Evolutionary conservation across 108 stramenopile species (phyloP), one percentile per base, ranked within the genome.

Genomic region (Cylindrotheca closterium): DNA sequence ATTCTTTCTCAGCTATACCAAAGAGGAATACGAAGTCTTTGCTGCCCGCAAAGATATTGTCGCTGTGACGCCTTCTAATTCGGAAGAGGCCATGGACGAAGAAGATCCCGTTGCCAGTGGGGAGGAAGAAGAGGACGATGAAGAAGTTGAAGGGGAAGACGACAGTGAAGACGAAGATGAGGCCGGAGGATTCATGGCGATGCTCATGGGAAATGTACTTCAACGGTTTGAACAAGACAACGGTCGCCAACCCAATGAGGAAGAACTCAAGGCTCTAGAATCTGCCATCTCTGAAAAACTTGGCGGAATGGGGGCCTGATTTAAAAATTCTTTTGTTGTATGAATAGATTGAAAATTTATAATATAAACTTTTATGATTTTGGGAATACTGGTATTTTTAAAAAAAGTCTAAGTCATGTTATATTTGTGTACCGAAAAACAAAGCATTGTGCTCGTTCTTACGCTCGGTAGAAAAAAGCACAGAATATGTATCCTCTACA

Each of bases 1-100:
- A 26, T 94, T 94, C 78, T 94, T 94, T 63, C 67, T 91, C 69
- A 79, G 89, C 77, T 94, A 94, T 54, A 88, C 87, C 21, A 70
- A 61, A 51, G 84, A 82, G 0, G 81, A 90, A 34, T 93, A 89
- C 60, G 33, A 88, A 17, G 71, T 75, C 32, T 93, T 93, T 74
- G 89, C 89, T 0, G 69, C 84, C 1, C 70, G 92, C n/a, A 94
- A 87, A 7, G 89, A 94, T 61, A 70, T 94, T 34, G 68, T 65
- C 34, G 56, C 51, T 26, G 55, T 47, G 3, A 64, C 71, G 46
- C 45, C 37, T 10, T 54, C 50, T 45, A 46, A 63, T 0, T 58
- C 63, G 3, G 83, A 77, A 0, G 57, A 45, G 79, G 80, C 4
- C 70, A 79, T 29, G 62, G 18, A 7, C 19, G 60, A 57, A 3